These are phyloP conservation scores for Trichoderma polysporum DNA, from an alignment of 2,329 filamentous ascomycete species.

Conservation along the genomic window DNA sequence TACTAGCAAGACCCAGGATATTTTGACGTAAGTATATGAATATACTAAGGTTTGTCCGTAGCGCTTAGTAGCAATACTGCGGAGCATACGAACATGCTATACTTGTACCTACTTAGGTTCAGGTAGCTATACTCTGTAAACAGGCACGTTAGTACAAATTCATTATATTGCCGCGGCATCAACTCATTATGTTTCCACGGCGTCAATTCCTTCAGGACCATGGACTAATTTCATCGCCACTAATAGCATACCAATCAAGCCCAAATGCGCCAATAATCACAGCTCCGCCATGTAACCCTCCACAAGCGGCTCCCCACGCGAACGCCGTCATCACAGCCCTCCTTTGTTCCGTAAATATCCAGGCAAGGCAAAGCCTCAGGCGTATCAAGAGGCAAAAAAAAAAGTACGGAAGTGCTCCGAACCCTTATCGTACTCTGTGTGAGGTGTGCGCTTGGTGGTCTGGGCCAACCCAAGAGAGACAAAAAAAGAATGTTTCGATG, in stretches of 20 bases:
- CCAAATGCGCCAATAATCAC: neutral
- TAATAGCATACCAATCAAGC: neutral
- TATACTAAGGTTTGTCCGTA: neutral
- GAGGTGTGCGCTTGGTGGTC: neutral
- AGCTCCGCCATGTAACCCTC: conserved; percentile 10
- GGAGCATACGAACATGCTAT: neutral
- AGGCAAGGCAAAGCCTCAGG: neutral
- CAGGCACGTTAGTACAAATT: neutral
- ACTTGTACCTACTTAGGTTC: too few relatives aligned
- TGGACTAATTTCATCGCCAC: conserved; percentile 10
- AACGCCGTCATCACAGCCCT: neutral
- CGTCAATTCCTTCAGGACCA: neutral
- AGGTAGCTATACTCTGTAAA: neutral
- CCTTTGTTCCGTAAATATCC: neutral
- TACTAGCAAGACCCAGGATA: neutral
- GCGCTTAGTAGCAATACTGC: neutral
- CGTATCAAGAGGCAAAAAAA: neutral
- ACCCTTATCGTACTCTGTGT: neutral
- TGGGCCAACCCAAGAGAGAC: neutral
- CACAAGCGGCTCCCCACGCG: neutral
- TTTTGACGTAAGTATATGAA: neutral
- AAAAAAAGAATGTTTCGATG: neutral
- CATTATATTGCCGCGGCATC: too few relatives aligned
- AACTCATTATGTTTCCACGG: neutral
- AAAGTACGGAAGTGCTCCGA: neutral